Conservation (phyloP, 2,329 filamentous ascomycete genomes). For the Beauveria sp. region DNA sequence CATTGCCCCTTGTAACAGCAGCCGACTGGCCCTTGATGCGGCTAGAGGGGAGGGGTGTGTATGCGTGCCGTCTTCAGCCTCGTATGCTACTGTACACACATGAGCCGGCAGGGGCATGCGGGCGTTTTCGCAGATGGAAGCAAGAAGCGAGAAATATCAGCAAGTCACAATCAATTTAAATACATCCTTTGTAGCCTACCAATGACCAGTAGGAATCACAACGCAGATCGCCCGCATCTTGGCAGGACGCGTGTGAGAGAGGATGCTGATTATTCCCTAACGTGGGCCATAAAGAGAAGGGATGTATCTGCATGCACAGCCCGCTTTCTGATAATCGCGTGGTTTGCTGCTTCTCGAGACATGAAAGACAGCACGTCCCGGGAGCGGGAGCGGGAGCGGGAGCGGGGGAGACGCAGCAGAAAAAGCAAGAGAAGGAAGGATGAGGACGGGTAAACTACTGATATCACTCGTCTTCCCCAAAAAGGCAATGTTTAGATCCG, state of each 20-base stretch:
- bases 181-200: not conserved
- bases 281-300: not conserved
- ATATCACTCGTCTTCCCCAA: not conserved
- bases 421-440: not conserved
- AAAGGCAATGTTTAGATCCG: slow-evolving; percentile 2
- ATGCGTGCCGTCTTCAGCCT: not conserved
- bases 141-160: not conserved
- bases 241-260: not conserved
- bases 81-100: not conserved
- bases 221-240: not conserved
- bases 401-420: not conserved
- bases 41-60: not conserved
- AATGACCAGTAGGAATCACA: not conserved
- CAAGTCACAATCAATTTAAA: not conserved
- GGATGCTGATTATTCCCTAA: slow-evolving; percentile 6
- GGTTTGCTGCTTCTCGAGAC: not conserved
- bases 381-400: not conserved
- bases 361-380: not conserved
- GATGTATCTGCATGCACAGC: slow-evolving; percentile 1
- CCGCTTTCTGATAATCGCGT: not conserved
- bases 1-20: not conserved
- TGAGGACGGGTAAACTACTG: not conserved
- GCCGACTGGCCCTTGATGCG: no score
- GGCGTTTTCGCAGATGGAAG: not conserved
- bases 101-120: not conserved